phyloP scores from a whole-genome alignment of 2,329 filamentous ascomycete genomes.

The Xylaria multiplex region DNA sequence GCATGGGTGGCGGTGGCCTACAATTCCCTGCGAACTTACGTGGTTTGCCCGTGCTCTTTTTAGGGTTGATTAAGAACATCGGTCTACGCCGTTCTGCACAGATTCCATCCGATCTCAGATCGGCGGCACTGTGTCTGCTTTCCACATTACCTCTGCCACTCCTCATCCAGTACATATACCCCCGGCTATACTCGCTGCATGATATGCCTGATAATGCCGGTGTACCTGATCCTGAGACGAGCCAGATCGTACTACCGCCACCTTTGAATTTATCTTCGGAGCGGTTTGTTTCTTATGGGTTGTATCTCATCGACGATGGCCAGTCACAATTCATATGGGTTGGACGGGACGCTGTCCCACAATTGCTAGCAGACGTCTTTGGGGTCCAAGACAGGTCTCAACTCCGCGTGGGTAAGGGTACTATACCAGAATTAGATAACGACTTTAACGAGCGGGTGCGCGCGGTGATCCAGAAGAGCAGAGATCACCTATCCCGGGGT shows the following conservation, averaged over 20 bases:
- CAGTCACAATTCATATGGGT: slow-evolving; percentile 99
- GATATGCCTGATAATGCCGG: slow-evolving; percentile 97
- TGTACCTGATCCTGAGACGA: slow-evolving; percentile 83
- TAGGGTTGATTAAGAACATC: slow-evolving; percentile 95
- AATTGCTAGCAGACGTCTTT: slow-evolving; percentile 89
- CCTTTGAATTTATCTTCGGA: slow-evolving; percentile 88
- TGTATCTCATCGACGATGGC: slow-evolving; percentile 96
- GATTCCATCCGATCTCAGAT: slow-evolving; percentile 92
- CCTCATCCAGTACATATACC: slow-evolving; percentile 92
- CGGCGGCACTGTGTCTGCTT: slow-evolving; percentile 90
- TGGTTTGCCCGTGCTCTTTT: slow-evolving; percentile 87
- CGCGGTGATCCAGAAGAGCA: slow-evolving; percentile 89
- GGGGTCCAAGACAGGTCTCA: slow-evolving; percentile 84
- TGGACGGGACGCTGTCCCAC: slow-evolving; percentile 89
- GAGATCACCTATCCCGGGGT: slow-evolving; percentile 84
- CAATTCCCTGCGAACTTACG: slow-evolving; percentile 95
- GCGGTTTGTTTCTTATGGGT: slow-evolving; percentile 84
- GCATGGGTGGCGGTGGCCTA: slow-evolving; percentile 88
- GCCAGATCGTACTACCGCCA: slow-evolving; percentile 88
- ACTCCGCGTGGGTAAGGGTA: slow-evolving; percentile 90
- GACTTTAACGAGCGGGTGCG: slow-evolving; percentile 97
- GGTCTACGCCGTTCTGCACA: slow-evolving; percentile 91
- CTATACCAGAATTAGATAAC: slow-evolving; percentile 86
- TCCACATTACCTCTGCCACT: slow-evolving; percentile 92
- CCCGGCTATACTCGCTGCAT: slow-evolving; percentile 84